Evolutionary conservation across 2,329 filamentous ascomycete genomes (phyloP).

Genomic region (Botryosphaeria dothidea): DNA sequence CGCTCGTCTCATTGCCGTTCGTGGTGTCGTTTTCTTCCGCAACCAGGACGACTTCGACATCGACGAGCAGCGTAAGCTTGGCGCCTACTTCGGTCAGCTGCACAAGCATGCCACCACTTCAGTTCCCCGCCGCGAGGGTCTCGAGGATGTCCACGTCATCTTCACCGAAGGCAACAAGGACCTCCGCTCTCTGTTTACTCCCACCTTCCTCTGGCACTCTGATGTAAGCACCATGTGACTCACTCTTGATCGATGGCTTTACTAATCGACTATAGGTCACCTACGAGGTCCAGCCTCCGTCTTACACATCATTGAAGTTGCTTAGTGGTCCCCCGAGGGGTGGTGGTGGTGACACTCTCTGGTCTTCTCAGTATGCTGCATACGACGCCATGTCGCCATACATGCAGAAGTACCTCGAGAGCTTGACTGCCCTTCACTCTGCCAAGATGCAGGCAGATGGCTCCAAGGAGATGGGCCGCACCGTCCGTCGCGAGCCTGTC

Average conservation of each 20-base stretch:
- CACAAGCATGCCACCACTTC: constrained; percentile 59
- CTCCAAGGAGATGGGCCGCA: constrained; percentile 51
- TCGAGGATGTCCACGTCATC: constrained; percentile 60
- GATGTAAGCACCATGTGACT: constrained; percentile 43
- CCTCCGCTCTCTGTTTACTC: constrained; percentile 56
- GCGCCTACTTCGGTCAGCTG: constrained; percentile 54
- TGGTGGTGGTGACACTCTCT: constrained; percentile 59
- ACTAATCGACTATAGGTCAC: constrained; percentile 45
- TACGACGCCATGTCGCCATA: constrained; percentile 57
- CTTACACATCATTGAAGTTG: constrained; percentile 58
- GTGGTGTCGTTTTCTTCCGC: constrained; percentile 61
- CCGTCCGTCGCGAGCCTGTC: constrained; percentile 55
- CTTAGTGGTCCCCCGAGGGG: constrained; percentile 55
- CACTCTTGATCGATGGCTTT: constrained; percentile 20
- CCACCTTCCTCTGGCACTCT: constrained; percentile 58
- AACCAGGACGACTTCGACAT: constrained; percentile 56
- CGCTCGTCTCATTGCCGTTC: constrained; percentile 53
- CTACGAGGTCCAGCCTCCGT: constrained; percentile 59
- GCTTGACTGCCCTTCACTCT: constrained; percentile 58
- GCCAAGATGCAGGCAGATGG: constrained; percentile 57
- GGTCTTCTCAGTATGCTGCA: constrained; percentile 60
- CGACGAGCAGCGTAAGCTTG: constrained; percentile 54
- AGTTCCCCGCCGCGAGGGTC: constrained; percentile 49
- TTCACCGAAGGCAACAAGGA: constrained; percentile 55
- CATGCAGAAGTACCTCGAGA: constrained; percentile 61